phyloP scores from a whole-genome alignment of 805 yeast species.

The Candida ipomoeae region DNA sequence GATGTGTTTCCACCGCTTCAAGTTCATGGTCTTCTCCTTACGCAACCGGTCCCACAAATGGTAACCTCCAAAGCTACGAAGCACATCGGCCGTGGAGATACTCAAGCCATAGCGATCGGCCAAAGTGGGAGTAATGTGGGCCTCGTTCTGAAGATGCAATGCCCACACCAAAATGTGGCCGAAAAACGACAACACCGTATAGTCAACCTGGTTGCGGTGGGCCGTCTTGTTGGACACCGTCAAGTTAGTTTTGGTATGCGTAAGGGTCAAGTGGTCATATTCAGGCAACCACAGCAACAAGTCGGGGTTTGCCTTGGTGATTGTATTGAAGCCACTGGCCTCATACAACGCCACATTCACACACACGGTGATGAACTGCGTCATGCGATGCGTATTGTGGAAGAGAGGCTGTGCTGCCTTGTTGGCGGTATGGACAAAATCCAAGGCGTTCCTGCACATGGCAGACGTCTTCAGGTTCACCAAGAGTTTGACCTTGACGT shows the following conservation, averaged over 20 bases:
- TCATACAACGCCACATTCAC: constrained; percentile 34
- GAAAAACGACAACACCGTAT: constrained; percentile 33
- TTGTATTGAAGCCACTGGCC: constrained; percentile 30
- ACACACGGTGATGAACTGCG: constrained; percentile 28
- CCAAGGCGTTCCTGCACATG: constrained; percentile 26
- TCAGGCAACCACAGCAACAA: constrained; percentile 26
- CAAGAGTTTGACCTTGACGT: constrained; percentile 36
- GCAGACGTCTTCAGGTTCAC: constrained; percentile 30
- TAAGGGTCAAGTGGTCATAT: constrained; percentile 29
- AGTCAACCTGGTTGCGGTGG: constrained; percentile 36
- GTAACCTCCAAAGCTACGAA: constrained; percentile 32
- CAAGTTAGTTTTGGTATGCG: constrained; percentile 29
- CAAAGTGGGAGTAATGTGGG: constrained; percentile 6
- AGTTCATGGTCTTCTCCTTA: constrained; percentile 30
- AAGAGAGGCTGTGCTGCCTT: constrained; percentile 20
- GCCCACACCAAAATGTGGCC: constrained; percentile 41
- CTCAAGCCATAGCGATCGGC: constrained; percentile 20
- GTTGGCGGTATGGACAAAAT: constrained; percentile 23
- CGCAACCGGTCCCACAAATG: constrained; percentile 39
- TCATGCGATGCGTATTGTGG: constrained; percentile 16
- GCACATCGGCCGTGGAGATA: constrained; percentile 15
- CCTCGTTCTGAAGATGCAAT: constrained; percentile 20
- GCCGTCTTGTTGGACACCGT: constrained; percentile 32
- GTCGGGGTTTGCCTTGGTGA: constrained; percentile 22
- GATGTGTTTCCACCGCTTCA: constrained; percentile 41